Evolutionary conservation across 192 early-diverging fungal species (phyloP).

Genomic region (Coemansia sp.): DNA sequence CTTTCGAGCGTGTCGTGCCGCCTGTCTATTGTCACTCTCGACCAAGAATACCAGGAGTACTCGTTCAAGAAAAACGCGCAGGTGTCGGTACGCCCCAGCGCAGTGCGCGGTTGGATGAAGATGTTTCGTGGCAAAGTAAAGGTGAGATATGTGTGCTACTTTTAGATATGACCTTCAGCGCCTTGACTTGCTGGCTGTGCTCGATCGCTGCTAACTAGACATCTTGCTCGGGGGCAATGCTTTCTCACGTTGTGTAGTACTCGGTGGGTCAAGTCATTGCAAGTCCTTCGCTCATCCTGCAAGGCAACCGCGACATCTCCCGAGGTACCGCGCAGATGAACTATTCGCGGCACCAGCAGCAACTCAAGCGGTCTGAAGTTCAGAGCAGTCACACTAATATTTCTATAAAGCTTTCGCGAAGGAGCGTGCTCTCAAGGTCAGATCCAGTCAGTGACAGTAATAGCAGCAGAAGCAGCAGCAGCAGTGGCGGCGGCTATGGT

Average conservation of each 20-base stretch:
- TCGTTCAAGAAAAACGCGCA: slow-evolving; percentile 43
- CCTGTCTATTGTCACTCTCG: slow-evolving; percentile 41
- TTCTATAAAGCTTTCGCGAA: slow-evolving; percentile 3
- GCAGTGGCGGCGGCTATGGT: background rate
- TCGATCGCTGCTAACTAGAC: background rate
- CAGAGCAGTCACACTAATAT: background rate
- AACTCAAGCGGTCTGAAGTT: background rate
- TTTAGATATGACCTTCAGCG: background rate
- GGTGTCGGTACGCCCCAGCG: slow-evolving; percentile 41
- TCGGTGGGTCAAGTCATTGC: slow-evolving; percentile 51
- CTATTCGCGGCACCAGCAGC: slow-evolving; percentile 27
- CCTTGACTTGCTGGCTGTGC: background rate
- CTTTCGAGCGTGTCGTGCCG: slow-evolving; percentile 31
- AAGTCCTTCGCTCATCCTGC: slow-evolving; percentile 43
- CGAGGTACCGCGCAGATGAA: slow-evolving; percentile 51
- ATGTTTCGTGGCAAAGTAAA: slow-evolving; percentile 43
- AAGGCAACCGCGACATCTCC: slow-evolving; percentile 50
- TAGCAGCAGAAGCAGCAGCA: slow-evolving; percentile 4
- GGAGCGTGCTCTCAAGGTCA: background rate
- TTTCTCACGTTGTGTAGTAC: slow-evolving; percentile 26
- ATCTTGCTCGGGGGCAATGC: background rate
- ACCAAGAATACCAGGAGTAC: slow-evolving; percentile 44
- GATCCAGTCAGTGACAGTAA: background rate
- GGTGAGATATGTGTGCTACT: slow-evolving; percentile 25
- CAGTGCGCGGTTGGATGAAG: slow-evolving; percentile 43